Evolutionary conservation across 83 land plant genomes (phyloP).

Genomic region (Thuja plicata): DNA sequence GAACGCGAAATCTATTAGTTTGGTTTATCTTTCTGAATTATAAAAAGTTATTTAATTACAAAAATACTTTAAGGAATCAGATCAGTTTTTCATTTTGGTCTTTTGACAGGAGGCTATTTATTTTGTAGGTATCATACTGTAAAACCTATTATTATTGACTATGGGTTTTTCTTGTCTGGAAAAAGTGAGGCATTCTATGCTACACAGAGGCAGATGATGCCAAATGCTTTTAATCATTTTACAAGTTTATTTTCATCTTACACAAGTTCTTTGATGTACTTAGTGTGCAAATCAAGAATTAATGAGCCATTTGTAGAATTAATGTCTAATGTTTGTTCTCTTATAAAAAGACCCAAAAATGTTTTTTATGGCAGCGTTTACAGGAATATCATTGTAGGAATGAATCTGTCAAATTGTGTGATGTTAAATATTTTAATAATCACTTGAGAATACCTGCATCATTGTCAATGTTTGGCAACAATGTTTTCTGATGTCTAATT

Average conservation of each 20-base stretch:
- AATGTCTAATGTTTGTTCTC: neutral
- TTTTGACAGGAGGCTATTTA: neutral
- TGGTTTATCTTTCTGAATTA: neutral
- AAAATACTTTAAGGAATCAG: neutral
- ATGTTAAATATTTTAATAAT: neutral
- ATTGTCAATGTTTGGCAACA: neutral
- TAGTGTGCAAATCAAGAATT: neutral
- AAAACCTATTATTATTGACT: slow-evolving; percentile 71
- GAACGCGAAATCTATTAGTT: neutral
- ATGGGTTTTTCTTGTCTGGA: slow-evolving; percentile 50
- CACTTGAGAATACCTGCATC: neutral
- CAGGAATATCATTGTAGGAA: no score
- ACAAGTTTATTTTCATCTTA: no score
- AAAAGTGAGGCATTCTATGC: slow-evolving; percentile 55
- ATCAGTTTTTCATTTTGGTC: neutral
- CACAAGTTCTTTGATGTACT: neutral
- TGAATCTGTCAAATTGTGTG: neutral
- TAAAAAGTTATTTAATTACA: neutral
- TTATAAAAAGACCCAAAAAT: neutral
- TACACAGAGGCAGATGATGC: slow-evolving; percentile 60
- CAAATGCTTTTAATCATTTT: slow-evolving; percentile 60
- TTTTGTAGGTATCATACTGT: slow-evolving; percentile 39
- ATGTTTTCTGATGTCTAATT: neutral
- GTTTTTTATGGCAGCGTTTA: neutral
- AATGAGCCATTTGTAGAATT: neutral